Percentiles rank a stretch among this genome's conserved stretches.
Conservation (phyloP, 306 rosid species). For the Heteromeles arbutifolia region DNA sequence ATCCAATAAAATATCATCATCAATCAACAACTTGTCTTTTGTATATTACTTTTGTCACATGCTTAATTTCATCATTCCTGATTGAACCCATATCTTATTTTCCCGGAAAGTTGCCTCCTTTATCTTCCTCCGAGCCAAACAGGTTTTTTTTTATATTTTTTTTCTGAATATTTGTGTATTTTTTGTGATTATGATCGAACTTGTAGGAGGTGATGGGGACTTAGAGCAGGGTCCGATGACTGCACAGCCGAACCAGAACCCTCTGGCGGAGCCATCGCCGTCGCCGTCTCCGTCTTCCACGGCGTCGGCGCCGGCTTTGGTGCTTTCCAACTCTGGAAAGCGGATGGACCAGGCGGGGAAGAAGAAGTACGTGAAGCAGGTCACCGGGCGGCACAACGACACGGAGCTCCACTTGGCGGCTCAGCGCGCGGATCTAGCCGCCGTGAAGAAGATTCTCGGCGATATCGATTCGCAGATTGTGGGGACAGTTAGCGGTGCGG, state of each 20-base stretch:
- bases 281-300: conserved; percentile 57
- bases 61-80: not conserved
- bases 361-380: conserved; percentile 98
- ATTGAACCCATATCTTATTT: not conserved
- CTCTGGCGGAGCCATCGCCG: conserved; percentile 42
- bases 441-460: conserved; percentile 71
- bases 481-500: conserved; percentile 55
- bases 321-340: conserved; percentile 89
- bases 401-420: conserved; percentile 97
- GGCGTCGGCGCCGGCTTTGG: conserved; percentile 80
- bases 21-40: not conserved
- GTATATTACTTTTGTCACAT: not conserved
- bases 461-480: conserved; percentile 74
- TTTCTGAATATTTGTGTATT: not conserved
- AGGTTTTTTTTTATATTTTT: not conserved
- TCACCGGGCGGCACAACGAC: conserved; percentile 93
- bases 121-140: not conserved
- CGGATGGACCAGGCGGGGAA: conserved; percentile 89
- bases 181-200: not conserved
- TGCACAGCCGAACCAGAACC: conserved; percentile 23
- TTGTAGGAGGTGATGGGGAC: conserved; percentile 41
- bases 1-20: not conserved
- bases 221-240: conserved; percentile 33
- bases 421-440: conserved; percentile 84
- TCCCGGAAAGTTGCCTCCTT: not conserved